Conservation (phyloP, 108 stramenopile species). For the Seminavis robusta region DNA sequence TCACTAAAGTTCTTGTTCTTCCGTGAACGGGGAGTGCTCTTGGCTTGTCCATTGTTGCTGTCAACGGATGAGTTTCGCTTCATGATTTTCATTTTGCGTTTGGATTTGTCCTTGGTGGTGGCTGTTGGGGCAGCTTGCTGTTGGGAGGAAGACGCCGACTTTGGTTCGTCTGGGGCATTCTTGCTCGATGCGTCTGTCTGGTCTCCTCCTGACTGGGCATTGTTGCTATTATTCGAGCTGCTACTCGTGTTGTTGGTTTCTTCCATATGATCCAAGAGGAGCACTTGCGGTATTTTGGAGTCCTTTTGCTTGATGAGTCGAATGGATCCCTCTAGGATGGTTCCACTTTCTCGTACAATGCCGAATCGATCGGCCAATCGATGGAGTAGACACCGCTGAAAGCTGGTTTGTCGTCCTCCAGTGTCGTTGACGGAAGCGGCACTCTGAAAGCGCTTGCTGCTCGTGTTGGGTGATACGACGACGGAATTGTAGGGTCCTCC, state of each 20-base stretch:
- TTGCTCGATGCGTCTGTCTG: background rate
- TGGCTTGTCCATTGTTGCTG: slow-evolving; percentile 23
- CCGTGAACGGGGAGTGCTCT: background rate
- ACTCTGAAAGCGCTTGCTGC: slow-evolving; percentile 15
- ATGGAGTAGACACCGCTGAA: slow-evolving; percentile 85
- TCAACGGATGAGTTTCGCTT: slow-evolving; percentile 23
- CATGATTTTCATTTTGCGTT: slow-evolving; percentile 58
- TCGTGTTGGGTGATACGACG: slow-evolving; percentile 17
- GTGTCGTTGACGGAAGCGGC: slow-evolving; percentile 27
- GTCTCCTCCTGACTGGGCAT: background rate
- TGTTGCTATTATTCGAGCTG: background rate
- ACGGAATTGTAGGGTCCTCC: slow-evolving; percentile 71
- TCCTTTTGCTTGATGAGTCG: slow-evolving; percentile 26
- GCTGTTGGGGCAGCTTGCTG: background rate
- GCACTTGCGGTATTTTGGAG: slow-evolving; percentile 18
- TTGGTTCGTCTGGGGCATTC: slow-evolving; percentile 1
- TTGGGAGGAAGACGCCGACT: slow-evolving; percentile 3
- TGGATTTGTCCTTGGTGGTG: too few species aligned
- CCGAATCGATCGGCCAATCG: slow-evolving; percentile 87
- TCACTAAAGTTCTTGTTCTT: slow-evolving; percentile 44
- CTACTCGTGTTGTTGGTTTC: background rate
- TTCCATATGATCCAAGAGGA: too few species aligned
- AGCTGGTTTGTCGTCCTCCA: slow-evolving; percentile 63
- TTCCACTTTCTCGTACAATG: slow-evolving; percentile 63
- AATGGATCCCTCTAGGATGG: slow-evolving; percentile 19